These are phyloP conservation scores for Umbelopsis vinacea DNA, from an alignment of 192 early-diverging fungal species.

Conservation along the genomic window DNA sequence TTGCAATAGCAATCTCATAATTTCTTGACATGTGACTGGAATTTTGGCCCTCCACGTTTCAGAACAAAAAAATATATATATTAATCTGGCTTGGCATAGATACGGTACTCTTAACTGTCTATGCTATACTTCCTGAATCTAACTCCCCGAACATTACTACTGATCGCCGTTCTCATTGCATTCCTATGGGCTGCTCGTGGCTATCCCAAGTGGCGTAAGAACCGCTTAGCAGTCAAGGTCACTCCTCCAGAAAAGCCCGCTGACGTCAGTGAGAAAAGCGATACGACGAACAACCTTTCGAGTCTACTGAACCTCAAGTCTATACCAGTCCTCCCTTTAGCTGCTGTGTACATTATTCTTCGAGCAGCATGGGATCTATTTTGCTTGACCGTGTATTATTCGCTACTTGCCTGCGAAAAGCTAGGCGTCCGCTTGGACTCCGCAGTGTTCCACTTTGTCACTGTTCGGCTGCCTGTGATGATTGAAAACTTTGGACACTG, in stretches of 20 bases:
- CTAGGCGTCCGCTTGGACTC: neutral
- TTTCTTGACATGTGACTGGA: too few relatives aligned
- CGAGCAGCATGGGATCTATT: constrained; percentile 11
- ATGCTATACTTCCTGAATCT: neutral
- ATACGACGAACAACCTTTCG: neutral
- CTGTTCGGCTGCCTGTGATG: neutral
- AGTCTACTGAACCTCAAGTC: constrained; percentile 3
- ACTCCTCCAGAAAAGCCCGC: neutral
- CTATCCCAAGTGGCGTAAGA: constrained; percentile 8
- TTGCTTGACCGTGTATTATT: constrained; percentile 9
- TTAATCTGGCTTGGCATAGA: neutral
- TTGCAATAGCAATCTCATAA: too few relatives aligned
- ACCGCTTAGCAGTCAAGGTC: neutral
- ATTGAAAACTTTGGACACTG: neutral
- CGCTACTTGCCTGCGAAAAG: neutral
- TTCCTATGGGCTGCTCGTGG: constrained; percentile 19
- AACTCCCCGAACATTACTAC: neutral
- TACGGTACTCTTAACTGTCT: neutral
- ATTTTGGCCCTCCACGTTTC: neutral
- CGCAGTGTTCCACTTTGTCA: constrained; percentile 7
- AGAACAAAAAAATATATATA: neutral
- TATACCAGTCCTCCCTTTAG: constrained; percentile 7
- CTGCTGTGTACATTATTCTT: neutral
- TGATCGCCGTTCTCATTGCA: constrained; percentile 10
- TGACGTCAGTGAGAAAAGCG: neutral